phyloP scores from a whole-genome alignment of 331 rosid genomes.

The Quercus lobata region DNA sequence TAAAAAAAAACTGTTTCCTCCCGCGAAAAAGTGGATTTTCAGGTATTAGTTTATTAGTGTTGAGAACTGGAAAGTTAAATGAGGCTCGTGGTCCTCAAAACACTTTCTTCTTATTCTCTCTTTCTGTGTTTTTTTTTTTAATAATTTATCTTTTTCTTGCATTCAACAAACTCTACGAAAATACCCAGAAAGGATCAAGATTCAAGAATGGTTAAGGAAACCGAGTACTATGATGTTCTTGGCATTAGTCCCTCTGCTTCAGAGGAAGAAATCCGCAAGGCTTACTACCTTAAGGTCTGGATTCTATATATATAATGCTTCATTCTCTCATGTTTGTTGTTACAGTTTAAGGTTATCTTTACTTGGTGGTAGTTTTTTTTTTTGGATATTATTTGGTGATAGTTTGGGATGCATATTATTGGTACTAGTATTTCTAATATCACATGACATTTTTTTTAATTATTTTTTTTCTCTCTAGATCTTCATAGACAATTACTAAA shows the following conservation, averaged over 20 bases:
- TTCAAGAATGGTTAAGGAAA: slow-evolving; percentile 61
- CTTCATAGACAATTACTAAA: background rate
- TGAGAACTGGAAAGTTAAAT: slow-evolving; percentile 64
- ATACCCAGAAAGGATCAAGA: background rate
- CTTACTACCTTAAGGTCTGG: slow-evolving; percentile 80
- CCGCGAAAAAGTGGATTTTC: slow-evolving; percentile 59
- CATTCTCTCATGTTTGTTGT: too few relatives aligned
- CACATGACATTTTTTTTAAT: background rate
- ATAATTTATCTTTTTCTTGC: background rate
- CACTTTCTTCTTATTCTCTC: background rate
- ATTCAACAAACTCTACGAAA: background rate
- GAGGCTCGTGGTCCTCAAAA: slow-evolving; percentile 30
- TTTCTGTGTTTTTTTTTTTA: background rate
- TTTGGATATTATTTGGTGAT: too few relatives aligned
- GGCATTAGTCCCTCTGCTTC: slow-evolving; percentile 64
- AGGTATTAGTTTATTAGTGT: slow-evolving; percentile 38
- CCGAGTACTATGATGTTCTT: slow-evolving; percentile 82
- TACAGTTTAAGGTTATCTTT: too few relatives aligned
- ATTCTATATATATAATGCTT: background rate
- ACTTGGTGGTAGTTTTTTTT: too few relatives aligned
- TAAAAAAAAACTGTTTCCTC: slow-evolving; percentile 51
- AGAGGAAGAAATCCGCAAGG: slow-evolving; percentile 82
- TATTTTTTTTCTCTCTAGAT: background rate
- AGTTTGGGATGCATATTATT: too few relatives aligned
- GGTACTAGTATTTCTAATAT: background rate